phyloP scores from a whole-genome alignment of 495 filamentous ascomycete species.

The Penicillium roqueforti region DNA sequence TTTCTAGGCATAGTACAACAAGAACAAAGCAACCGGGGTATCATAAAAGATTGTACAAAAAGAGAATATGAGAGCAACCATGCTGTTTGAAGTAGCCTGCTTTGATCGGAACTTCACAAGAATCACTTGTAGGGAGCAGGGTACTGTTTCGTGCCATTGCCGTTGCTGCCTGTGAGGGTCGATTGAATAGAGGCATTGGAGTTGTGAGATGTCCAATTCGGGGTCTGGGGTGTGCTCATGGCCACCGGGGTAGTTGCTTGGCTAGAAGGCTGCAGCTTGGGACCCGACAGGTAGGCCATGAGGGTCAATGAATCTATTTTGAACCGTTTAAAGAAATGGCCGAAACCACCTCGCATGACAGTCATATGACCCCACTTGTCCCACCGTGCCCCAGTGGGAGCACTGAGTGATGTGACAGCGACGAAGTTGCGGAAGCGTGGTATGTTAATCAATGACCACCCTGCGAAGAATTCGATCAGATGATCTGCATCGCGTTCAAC shows the following conservation, averaged over 20 bases:
- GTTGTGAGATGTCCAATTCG: not conserved
- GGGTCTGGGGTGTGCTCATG: not conserved
- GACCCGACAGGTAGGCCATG: not conserved
- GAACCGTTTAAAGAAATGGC: conserved; percentile 4
- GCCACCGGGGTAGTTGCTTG: not conserved
- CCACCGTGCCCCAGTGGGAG: conserved; percentile 20
- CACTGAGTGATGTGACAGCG: conserved; percentile 19
- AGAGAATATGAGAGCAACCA: not conserved
- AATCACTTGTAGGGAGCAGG: not conserved
- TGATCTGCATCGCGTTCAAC: conserved; percentile 32
- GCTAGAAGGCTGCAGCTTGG: not conserved
- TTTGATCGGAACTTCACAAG: not conserved
- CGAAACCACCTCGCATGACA: not conserved
- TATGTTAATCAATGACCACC: conserved; percentile 35
- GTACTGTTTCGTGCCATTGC: not conserved
- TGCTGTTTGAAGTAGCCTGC: not conserved
- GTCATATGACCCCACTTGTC: conserved; percentile 32
- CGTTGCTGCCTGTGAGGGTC: not conserved
- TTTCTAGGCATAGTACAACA: not conserved
- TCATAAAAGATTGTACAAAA: not conserved
- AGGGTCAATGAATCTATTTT: not conserved
- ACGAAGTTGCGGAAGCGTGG: conserved; percentile 33
- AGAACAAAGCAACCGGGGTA: not conserved
- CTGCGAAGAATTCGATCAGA: conserved; percentile 43
- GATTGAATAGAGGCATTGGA: not conserved